phyloP scores from a whole-genome alignment of 2,329 filamentous ascomycete genomes.

The Ascocoryne sarcoides region DNA sequence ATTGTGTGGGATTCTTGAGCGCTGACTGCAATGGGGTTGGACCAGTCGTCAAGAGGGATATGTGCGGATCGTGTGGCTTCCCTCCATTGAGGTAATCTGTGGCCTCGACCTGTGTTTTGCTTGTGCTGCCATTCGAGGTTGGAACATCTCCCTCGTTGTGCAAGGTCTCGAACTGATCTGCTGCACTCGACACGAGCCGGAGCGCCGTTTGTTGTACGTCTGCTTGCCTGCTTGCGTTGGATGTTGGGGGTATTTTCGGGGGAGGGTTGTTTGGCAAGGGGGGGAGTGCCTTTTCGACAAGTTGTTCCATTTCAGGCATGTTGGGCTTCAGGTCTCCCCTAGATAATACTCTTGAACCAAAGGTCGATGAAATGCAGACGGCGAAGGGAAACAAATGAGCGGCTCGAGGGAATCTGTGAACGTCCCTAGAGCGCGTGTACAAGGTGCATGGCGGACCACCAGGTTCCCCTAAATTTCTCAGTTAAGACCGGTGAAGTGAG shows the following conservation, averaged over 20 bases:
- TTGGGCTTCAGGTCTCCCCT: conserved; percentile 1
- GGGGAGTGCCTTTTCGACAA: conserved; percentile 29
- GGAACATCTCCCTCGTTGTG: conserved; percentile 9
- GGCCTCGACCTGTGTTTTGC: conserved; percentile 17
- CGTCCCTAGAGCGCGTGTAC: not conserved
- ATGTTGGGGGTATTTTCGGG: conserved; percentile 19
- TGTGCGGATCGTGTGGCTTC: conserved; percentile 18
- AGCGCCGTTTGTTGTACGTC: conserved; percentile 21
- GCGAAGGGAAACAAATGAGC: not conserved
- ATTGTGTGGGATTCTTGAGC: conserved; percentile 11
- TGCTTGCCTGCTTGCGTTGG: conserved; percentile 19
- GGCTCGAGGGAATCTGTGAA: conserved; percentile 4
- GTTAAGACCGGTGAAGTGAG: no score
- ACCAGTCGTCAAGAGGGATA: conserved; percentile 2
- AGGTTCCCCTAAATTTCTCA: no score
- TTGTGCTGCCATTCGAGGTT: conserved; percentile 11
- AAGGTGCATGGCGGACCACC: no score
- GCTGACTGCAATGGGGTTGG: conserved; percentile 14
- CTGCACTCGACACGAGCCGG: conserved; percentile 20
- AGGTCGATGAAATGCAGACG: not conserved
- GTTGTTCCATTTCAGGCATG: conserved; percentile 24
- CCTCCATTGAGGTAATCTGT: conserved; percentile 28
- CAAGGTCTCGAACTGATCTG: conserved; percentile 8
- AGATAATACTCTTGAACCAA: not conserved
- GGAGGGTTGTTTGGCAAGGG: conserved; percentile 29